Base-by-base conservation (phyloP, 1,139 yeast genomes). In the Wickerhamomyces sp. region DNA sequence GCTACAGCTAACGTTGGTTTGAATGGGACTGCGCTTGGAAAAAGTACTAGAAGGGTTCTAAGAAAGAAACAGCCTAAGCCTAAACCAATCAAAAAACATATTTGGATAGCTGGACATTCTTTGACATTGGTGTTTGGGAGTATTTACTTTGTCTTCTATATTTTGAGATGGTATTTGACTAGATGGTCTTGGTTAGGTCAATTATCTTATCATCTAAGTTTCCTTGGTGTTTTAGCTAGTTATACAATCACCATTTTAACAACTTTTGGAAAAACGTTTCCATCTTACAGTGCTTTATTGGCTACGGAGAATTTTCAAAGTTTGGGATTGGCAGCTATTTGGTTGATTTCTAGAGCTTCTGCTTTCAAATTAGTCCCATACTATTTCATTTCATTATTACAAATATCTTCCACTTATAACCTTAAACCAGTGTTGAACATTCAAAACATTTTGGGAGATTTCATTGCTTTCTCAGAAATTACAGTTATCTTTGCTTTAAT, bases 291-390 rank as follows among this genome's bases (percentile, higher is more conserved):
- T 36, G 71, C 82, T 10, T 65, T 84, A 55, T 51, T 81, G 35
- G 75, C 86, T 15, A 79, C 83, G 33, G 85, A 78, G 48, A 82
- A 82, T 60, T 81, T 81, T 66, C 92, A 83, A 56, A 76, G 72
- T 52, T 60, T 78, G 45, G 48, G 75, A 6, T 64, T 83, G 45
- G 74, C 81, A 1, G 24, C 59, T 3, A 62, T 76, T 26, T 83
- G 90, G 90, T 56, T 78, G 33, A 60, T 81, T 44, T 76, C 83
- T 25, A 78, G 84, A 60, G 68, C 73, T 46, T 79, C 88, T 1
- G 60, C 76, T n/a, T 81, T 78, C 61, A 83, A 83, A 56, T 51
- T 83, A 35, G 45, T 78, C 17, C 92, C 92, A 18, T 80, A 66
- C 55, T 64, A 70, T 47, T 54, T 78, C 37, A 65, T 81, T 37